phyloP scores from a whole-genome alignment of 2,329 filamentous ascomycete genomes.

The Microsporum canis region DNA sequence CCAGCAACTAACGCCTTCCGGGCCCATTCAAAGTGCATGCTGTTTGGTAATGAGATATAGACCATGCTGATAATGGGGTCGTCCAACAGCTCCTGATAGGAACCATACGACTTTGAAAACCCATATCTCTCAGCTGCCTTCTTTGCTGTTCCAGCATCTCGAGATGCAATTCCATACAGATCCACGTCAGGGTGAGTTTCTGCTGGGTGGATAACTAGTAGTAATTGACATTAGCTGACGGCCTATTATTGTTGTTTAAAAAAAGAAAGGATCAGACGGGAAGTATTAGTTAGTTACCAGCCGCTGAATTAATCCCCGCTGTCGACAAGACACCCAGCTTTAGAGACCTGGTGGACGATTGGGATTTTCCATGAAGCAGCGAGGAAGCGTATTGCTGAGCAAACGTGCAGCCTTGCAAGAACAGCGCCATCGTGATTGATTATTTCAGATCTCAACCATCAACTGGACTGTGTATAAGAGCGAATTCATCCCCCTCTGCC shows the following conservation, averaged over 20 bases:
- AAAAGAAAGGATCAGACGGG: neutral
- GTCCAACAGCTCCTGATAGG: conserved; percentile 17
- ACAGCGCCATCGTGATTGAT: neutral
- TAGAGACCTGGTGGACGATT: conserved; percentile 8
- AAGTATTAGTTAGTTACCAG: neutral
- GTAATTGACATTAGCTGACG: neutral
- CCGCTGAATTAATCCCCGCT: conserved; percentile 9
- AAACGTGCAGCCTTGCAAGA: conserved; percentile 2
- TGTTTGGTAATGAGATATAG: conserved; percentile 40
- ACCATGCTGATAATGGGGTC: conserved; percentile 36
- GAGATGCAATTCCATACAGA: conserved; percentile 43
- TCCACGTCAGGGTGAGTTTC: conserved; percentile 44
- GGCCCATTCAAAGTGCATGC: conserved; percentile 36
- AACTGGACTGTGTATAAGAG: neutral
- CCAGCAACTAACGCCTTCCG: conserved; percentile 22
- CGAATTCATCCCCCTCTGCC: neutral
- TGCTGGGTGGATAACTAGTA: conserved; percentile 34
- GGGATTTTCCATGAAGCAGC: conserved; percentile 5
- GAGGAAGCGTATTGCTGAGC: conserved; percentile 10
- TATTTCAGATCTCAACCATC: neutral
- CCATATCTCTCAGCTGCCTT: conserved; percentile 41
- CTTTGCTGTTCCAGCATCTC: conserved; percentile 37
- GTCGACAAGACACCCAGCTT: conserved; percentile 10
- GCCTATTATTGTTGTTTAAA: neutral
- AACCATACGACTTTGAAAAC: conserved; percentile 35